phyloP scores from a whole-genome alignment of 371 early-diverging fungal genomes.

The Zychaea mexicana region DNA sequence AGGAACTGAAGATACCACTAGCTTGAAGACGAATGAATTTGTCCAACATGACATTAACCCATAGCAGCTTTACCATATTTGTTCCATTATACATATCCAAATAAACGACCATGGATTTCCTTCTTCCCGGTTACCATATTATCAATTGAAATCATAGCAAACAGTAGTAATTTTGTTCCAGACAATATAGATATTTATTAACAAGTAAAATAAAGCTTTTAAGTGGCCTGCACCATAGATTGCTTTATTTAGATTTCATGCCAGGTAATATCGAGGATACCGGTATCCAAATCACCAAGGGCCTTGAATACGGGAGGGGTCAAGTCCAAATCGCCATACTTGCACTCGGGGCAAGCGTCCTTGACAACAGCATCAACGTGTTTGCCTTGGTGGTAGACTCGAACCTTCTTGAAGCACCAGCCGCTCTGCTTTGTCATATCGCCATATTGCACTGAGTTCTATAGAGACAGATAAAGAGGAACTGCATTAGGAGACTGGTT shows the following conservation, averaged over 20 bases:
- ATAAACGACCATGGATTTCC: too few relatives aligned
- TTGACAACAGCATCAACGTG: constrained; percentile 23
- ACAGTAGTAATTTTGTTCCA: too few relatives aligned
- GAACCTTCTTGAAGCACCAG: constrained; percentile 33
- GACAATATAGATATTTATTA: too few relatives aligned
- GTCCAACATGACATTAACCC: too few relatives aligned
- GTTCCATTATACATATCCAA: too few relatives aligned
- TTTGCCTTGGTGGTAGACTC: constrained; percentile 21
- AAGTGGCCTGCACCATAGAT: background rate
- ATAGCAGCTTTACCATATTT: too few relatives aligned
- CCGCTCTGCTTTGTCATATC: constrained; percentile 18
- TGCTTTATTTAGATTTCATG: constrained; percentile 10
- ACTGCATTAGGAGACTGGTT: background rate
- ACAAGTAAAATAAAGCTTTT: background rate
- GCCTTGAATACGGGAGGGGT: constrained; percentile 23
- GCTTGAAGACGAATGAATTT: too few relatives aligned
- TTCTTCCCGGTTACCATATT: too few relatives aligned
- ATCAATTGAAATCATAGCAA: background rate
- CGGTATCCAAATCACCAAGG: constrained; percentile 20
- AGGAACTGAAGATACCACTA: too few relatives aligned
- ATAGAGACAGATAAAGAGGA: too few relatives aligned
- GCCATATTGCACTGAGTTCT: constrained; percentile 30
- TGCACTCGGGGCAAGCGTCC: constrained; percentile 38
- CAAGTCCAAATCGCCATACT: constrained; percentile 26
- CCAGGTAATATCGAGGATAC: constrained; percentile 31